phyloP scores from a whole-genome alignment of 495 filamentous ascomycete genomes.

The Tuber aestivum region DNA sequence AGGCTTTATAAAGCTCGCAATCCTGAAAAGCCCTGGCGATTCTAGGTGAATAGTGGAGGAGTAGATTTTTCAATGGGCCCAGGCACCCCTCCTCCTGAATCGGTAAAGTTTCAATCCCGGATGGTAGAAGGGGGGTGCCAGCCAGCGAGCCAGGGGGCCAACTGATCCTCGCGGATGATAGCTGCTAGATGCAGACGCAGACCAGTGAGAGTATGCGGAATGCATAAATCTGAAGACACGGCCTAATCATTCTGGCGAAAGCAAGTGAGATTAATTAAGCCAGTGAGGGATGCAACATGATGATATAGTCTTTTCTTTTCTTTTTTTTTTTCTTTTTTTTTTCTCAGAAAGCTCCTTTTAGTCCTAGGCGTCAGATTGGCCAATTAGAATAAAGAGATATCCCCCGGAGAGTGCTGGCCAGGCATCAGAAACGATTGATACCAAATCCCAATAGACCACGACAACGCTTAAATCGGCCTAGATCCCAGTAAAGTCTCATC shows the following conservation, averaged over 20 bases:
- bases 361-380: neutral
- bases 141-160: neutral
- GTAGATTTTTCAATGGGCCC: neutral
- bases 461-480: neutral
- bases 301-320: conserved; percentile 13
- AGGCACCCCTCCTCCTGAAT: neutral
- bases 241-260: neutral
- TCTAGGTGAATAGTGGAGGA: neutral
- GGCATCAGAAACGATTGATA: neutral
- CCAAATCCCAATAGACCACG: neutral
- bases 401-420: neutral
- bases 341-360: neutral
- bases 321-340: conserved; percentile 10
- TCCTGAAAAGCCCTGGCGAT: neutral
- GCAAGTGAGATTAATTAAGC: neutral
- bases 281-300: conserved; percentile 18
- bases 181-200: neutral
- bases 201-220: neutral
- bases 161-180: neutral
- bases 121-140: neutral
- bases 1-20: neutral
- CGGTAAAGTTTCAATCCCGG: neutral
- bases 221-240: neutral
- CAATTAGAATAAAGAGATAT: neutral
- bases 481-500: neutral